phyloP scores from a whole-genome alignment of 106 monocot genomes.

The Phalaenopsis aphrodite region DNA sequence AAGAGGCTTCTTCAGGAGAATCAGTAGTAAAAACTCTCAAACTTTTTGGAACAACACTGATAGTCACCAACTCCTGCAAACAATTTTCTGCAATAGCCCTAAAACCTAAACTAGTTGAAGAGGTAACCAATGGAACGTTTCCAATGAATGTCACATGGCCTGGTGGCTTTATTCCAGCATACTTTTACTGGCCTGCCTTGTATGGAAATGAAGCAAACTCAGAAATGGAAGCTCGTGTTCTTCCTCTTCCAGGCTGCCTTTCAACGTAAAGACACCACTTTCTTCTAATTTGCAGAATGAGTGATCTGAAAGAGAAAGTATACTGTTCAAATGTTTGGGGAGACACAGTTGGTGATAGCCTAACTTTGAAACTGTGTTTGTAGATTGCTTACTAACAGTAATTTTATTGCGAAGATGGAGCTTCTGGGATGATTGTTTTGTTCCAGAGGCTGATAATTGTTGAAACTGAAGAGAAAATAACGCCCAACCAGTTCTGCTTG shows the following conservation, averaged over 20 bases:
- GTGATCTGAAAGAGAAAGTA: slow-evolving; percentile 1
- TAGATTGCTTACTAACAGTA: neutral
- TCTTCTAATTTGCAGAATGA: neutral
- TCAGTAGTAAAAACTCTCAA: slow-evolving; percentile 37
- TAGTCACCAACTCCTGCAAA: slow-evolving; percentile 22
- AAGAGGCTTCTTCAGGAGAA: slow-evolving; percentile 21
- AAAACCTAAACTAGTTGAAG: slow-evolving; percentile 3
- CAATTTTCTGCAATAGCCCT: slow-evolving; percentile 2
- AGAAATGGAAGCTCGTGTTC: neutral
- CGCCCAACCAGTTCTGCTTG: too few species aligned
- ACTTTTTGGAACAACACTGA: slow-evolving; percentile 59
- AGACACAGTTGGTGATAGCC: neutral
- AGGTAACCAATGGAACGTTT: neutral
- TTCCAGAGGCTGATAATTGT: neutral
- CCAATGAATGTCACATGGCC: slow-evolving; percentile 2
- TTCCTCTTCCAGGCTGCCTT: neutral
- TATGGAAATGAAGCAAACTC: slow-evolving; percentile 1
- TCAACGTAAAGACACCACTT: neutral
- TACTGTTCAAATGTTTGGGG: neutral
- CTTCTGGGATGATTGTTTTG: neutral
- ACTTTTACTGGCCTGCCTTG: slow-evolving; percentile 18
- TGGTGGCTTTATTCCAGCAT: slow-evolving; percentile 7
- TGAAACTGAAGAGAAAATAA: too few species aligned
- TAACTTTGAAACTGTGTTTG: slow-evolving; percentile 2
- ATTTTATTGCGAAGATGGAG: slow-evolving; percentile 2